These are phyloP conservation scores for Penicillium concentricum DNA, from an alignment of 2,329 filamentous ascomycete species.

Conservation along the genomic window DNA sequence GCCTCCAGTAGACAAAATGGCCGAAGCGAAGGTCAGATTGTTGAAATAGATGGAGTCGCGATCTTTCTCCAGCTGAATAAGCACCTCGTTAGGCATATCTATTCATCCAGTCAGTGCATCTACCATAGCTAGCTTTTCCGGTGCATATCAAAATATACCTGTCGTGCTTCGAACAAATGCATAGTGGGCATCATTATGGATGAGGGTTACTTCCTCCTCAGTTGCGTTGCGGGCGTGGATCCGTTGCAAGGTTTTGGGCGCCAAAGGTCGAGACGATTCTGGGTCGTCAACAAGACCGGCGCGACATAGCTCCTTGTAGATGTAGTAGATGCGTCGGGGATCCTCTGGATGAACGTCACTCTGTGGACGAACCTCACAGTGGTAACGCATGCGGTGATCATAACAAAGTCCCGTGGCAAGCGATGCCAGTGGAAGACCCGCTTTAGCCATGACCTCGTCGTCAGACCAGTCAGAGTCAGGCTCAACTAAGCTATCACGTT, in stretches of 20 bases:
- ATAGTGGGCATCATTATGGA: conserved; percentile 76
- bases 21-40: conserved; percentile 74
- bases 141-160: conserved; percentile 28
- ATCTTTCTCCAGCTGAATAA: conserved; percentile 67
- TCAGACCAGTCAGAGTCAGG: conserved; percentile 45
- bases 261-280: conserved; percentile 51
- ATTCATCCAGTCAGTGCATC: conserved; percentile 19
- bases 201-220: conserved; percentile 72
- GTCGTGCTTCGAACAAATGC: conserved; percentile 68
- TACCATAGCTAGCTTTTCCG: background rate
- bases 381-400: conserved; percentile 92
- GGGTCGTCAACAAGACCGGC: conserved; percentile 71
- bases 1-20: conserved; percentile 81
- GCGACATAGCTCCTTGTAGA: conserved; percentile 83
- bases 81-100: conserved; percentile 57
- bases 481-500: conserved; percentile 37
- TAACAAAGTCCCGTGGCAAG: conserved; percentile 80
- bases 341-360: conserved; percentile 88
- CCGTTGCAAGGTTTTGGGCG: conserved; percentile 58
- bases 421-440: conserved; percentile 47
- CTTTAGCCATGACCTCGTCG: conserved; percentile 34
- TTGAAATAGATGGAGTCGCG: conserved; percentile 82
- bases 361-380: conserved; percentile 73
- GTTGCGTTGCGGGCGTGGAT: conserved; percentile 78
- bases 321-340: conserved; percentile 85